Evolutionary conservation across 2,329 filamentous ascomycete species (phyloP), one percentile per base, ranked within the genome.

Genomic region (Cercospora zeina): DNA sequence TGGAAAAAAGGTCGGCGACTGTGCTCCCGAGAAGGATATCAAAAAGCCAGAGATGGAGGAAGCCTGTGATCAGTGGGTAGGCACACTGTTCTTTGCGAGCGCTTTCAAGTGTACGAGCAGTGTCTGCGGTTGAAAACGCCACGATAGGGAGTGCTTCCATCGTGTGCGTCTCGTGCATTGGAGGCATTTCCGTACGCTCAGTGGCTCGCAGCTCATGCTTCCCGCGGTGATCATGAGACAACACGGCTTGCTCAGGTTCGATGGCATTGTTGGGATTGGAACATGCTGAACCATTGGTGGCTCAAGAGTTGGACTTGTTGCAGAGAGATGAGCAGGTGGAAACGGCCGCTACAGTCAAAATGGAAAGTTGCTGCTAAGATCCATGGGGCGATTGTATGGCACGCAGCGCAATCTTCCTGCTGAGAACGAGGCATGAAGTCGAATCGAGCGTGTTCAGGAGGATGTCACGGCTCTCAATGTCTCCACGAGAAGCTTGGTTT

Each of bases 1-100:
- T 8, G 67, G 64, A 24, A 37, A 53, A 1, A 19, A 54, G 31
- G 58, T 66, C 1, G 67, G 62, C 2, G 49, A 67, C 19, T 69
- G 67, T 37, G 55, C 45, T 31, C 59, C 49, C 8, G 58, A 62
- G 51, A 57, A 49, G n/a, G 51, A 59, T n/a, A 14, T 51, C 3
- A 59, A 37, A 9, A 34, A 14, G 21, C 56, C 56, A 8, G 31
- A 30, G 6, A 47, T 21, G 27, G 33, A 37, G 31, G 42, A 19
- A 51, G 50, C 50, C 8, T 69, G 67, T 53, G 62, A 62, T 56
- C 59, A 65, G 55, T 69, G 67, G 67, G 49, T 69, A 4, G 67
- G 67, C 2, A 62, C 61, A 58, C 30, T 65, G 19, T 69, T 64
- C 24, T 67, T 69, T 27, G 45, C 51, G 36, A 62, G 24, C 4